Conservation (phyloP, 805 yeast species). For the Yueomyces sp. region DNA sequence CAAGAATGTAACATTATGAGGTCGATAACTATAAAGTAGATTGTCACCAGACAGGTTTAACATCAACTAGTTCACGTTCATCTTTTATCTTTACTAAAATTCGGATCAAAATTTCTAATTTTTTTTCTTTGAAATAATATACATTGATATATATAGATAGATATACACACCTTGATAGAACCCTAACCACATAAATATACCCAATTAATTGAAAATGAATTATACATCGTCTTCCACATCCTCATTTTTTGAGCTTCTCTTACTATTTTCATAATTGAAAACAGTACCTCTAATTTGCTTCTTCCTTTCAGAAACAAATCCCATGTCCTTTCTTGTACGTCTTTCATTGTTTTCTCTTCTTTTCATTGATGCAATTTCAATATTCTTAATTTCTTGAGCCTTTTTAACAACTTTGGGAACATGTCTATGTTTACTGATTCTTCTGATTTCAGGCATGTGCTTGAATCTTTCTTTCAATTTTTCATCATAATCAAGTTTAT, state of each 20-base stretch:
- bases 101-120: too few species aligned
- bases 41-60: too few species aligned
- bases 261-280: conserved; percentile 33
- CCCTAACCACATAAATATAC: too few species aligned
- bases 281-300: conserved; percentile 81
- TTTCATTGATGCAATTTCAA: conserved; percentile 61
- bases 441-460: conserved; percentile 89
- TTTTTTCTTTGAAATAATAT: too few species aligned
- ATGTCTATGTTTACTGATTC: conserved; percentile 87
- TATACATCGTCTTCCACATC: not conserved
- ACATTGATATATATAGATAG: too few species aligned
- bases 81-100: too few species aligned
- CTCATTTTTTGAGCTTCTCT: conserved; percentile 4
- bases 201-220: too few species aligned
- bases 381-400: conserved; percentile 73
- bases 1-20: too few species aligned
- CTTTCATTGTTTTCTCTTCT: conserved; percentile 75
- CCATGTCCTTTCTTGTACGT: conserved; percentile 53
- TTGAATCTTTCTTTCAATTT: conserved; percentile 86
- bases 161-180: too few species aligned
- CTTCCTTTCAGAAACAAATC: conserved; percentile 58
- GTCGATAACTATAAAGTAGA: too few species aligned
- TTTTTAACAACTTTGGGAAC: conserved; percentile 78
- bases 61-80: too few species aligned
- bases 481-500: conserved; percentile 79